These are phyloP conservation scores for Cladorrhinum sp. DNA, from an alignment of 2,329 filamentous ascomycete species.

Conservation along the genomic window DNA sequence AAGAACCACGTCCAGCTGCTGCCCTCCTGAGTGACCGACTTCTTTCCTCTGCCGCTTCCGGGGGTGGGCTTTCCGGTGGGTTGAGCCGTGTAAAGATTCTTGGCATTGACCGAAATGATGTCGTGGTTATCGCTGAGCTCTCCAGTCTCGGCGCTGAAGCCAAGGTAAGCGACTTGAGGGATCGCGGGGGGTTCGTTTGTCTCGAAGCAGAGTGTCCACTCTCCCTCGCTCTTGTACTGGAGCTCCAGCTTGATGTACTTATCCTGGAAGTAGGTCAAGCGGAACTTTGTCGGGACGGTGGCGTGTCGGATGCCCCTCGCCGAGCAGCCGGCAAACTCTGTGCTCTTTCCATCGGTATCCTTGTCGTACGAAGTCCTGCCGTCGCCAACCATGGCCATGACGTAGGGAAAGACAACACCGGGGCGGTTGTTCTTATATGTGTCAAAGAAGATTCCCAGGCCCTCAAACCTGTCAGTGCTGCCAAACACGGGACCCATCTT, in stretches of 20 bases:
- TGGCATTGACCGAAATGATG: constrained; percentile 80
- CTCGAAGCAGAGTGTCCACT: constrained; percentile 90
- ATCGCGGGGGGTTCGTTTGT: constrained; percentile 68
- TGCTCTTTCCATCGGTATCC: constrained; percentile 87
- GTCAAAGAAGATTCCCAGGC: constrained; percentile 92
- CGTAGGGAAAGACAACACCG: constrained; percentile 91
- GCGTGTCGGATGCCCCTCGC: constrained; percentile 84
- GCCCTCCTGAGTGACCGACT: constrained; percentile 40
- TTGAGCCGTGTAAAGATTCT: constrained; percentile 76
- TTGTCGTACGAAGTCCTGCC: constrained; percentile 88
- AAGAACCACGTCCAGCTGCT: constrained; percentile 63
- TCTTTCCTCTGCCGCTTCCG: constrained; percentile 35
- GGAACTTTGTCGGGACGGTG: constrained; percentile 76
- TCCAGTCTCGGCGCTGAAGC: constrained; percentile 85
- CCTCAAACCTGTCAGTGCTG: constrained; percentile 83
- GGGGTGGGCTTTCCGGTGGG: constrained; percentile 43
- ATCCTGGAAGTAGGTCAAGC: constrained; percentile 95
- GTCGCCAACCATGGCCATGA: constrained; percentile 98
- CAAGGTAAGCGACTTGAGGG: constrained; percentile 71
- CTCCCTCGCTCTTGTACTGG: constrained; percentile 86
- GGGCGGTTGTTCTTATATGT: constrained; percentile 99
- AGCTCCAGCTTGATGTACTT: constrained; percentile 86
- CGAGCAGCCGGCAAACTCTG: constrained; percentile 92
- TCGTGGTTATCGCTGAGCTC: constrained; percentile 98
- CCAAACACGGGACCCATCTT: constrained; percentile 83